Conservation (phyloP, 2,329 filamentous ascomycete species). For the Dactylellina sp. region DNA sequence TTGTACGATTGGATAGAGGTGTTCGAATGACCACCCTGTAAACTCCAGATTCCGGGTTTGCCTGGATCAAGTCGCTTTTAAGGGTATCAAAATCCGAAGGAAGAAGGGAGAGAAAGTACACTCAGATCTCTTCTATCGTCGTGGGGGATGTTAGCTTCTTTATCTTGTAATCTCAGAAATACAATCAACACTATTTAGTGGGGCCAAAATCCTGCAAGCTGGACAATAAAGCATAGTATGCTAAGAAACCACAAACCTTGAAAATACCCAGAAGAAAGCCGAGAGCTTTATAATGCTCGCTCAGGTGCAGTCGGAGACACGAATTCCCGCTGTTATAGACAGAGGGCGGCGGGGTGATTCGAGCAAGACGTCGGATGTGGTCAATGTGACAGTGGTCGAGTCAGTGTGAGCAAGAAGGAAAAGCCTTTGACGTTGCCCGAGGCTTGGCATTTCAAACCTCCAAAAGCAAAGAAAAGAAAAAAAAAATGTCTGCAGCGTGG, state of each 20-base stretch:
- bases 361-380: not conserved
- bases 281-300: not conserved
- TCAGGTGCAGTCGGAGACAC: not conserved
- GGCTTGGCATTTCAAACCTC: slow-evolving; percentile 6
- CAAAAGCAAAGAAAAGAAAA: no score
- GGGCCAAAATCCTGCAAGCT: slow-evolving; percentile 23
- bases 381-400: slow-evolving; percentile 8
- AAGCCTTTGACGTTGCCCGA: slow-evolving; percentile 17
- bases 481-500: not conserved
- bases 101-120: not conserved
- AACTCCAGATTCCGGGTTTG: no score
- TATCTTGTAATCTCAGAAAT: not conserved
- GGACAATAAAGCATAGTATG: not conserved
- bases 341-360: not conserved
- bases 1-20: not conserved
- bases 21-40: no score
- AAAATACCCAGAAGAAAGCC: not conserved
- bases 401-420: slow-evolving; percentile 32
- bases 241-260: not conserved
- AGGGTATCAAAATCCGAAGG: not conserved
- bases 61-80: no score
- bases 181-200: slow-evolving; percentile 29
- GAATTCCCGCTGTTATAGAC: not conserved
- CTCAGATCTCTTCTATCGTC: not conserved
- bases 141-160: not conserved